Base-by-base conservation (phyloP, 2,329 filamentous ascomycete species). In the Neurospora sp. region DNA sequence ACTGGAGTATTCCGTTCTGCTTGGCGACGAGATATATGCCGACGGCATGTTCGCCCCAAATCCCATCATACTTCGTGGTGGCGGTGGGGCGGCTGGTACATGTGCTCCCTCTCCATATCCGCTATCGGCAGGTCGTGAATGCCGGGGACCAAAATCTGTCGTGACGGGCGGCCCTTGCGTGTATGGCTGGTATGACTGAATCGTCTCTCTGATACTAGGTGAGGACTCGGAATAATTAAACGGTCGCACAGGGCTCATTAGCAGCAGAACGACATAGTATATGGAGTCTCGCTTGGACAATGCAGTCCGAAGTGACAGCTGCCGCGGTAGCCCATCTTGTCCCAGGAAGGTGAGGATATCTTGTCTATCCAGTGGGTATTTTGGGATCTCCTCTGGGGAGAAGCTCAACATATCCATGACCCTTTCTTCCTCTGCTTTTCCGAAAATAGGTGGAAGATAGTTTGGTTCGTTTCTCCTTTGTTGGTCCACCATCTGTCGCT, bases 361-460 rank as follows among this genome's bases (percentile, higher is more conserved):
- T 38, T 84, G 82, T 66, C 84, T 83, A 66, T 87, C 84, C 11
- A 88, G 78, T 28, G 82, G 78, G 69, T 86, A 85, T 66, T 84
- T 83, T 17, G 82, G 80, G 38, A 89, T 74, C 40, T 87, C 86
- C 66, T 88, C 86, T 0, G 80, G 73, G 11, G 79, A 80, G 73
- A 90, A 88, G 0, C 85, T 84, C 15, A 89, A 81, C 1, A 81
- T 80, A 70, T 86, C 84, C 39, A 89, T 84, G 17, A 87, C 82
- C 36, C 84, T 81, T 33, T 87, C 84, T 68, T 87, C 84, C 70
- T 86, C 84, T 67, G 83, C 79, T 72, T 84, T 84, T 43, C 82
- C 83, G 71, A 87, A 84, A n/a, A 90, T 90, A 1, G 88, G 88
- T 4, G 88, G 88, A 23, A 90, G 81, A 76, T 90, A 90, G 66